Base-by-base conservation (phyloP, 2,329 filamentous ascomycete genomes). In the Penicillium griseofulvum region DNA sequence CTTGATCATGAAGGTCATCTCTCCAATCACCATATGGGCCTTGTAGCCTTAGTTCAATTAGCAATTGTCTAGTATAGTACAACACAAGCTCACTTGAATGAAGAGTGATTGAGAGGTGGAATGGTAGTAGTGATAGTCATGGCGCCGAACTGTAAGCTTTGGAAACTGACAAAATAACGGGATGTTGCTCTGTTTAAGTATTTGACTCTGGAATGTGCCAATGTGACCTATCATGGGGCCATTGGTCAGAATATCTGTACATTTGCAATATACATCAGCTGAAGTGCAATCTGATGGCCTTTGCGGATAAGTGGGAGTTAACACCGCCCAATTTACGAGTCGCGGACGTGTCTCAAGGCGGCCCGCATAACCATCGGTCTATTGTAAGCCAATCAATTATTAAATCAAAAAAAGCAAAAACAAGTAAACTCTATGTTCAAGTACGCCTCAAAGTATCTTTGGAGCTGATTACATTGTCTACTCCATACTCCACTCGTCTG, bases 1-100 rank as follows among this genome's bases (percentile, higher is more conserved):
- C 61, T 41, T 63, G 53, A 5, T 54, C 46, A 24, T 52, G 44
- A n/a, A 62, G 57, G 10, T 62, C 54, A n/a, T 63, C 62, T 28
- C 62, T 43, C 54, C 56, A 64, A 37, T 64, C 62, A 2, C 59
- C 61, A 26, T 42, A 54, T 6, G 51, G 45, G 1, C 51, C 44
- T 37, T 5, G 9, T 1, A 49, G 29, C 6, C 51, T 54, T 26
- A 11, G 0, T 5, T n/a, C 9, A 10, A 41, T 52, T 17, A 54
- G 44, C 11, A 22, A 24, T 28, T 39, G 8, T n/a, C 16, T n/a
- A 10, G 14, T 5, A 28, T 2, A 2, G n/a, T 2, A 5, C 5
- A 5, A n/a, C 3, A 14, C 2, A 17, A 12, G 17, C 37, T 26
- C 12, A 54, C 51, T 31, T 17, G 11, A 54, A 41, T 3, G 51